These are phyloP conservation scores for Saccharomycopsis selenospora DNA, from an alignment of 805 yeast genomes.

Conservation along the genomic window DNA sequence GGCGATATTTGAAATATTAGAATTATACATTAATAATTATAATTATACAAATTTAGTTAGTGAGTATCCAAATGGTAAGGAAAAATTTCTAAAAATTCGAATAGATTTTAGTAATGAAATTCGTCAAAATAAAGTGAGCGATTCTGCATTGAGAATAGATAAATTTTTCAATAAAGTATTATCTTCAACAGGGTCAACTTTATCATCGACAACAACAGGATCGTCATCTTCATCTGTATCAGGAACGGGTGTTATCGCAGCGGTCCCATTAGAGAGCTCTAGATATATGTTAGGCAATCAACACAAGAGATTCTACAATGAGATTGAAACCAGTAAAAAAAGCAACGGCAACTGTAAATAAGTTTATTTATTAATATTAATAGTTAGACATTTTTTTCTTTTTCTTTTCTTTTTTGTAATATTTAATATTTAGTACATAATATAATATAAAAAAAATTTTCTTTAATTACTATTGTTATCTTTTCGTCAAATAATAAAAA, in stretches of 20 bases:
- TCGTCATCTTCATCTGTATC: background rate
- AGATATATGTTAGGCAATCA: constrained; percentile 49
- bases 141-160: constrained; percentile 34
- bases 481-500: too few species aligned
- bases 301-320: constrained; percentile 39
- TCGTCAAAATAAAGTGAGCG: constrained; percentile 26
- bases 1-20: constrained; percentile 50
- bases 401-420: too few species aligned
- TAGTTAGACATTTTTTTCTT: too few species aligned
- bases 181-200: constrained; percentile 28
- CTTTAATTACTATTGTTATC: too few species aligned
- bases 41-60: constrained; percentile 43
- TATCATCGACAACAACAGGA: background rate
- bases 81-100: constrained; percentile 35
- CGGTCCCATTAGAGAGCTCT: constrained; percentile 34
- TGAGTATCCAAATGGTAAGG: constrained; percentile 30
- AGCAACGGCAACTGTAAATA: too few species aligned
- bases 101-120: constrained; percentile 36
- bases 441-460: too few species aligned
- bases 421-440: too few species aligned
- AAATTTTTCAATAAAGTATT: constrained; percentile 36
- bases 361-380: too few species aligned
- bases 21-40: constrained; percentile 53
- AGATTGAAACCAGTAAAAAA: constrained; percentile 23
- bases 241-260: constrained; percentile 29